Evolutionary conservation across 2,329 filamentous ascomycete genomes (phyloP).

Genomic region (Epichloe festucae): DNA sequence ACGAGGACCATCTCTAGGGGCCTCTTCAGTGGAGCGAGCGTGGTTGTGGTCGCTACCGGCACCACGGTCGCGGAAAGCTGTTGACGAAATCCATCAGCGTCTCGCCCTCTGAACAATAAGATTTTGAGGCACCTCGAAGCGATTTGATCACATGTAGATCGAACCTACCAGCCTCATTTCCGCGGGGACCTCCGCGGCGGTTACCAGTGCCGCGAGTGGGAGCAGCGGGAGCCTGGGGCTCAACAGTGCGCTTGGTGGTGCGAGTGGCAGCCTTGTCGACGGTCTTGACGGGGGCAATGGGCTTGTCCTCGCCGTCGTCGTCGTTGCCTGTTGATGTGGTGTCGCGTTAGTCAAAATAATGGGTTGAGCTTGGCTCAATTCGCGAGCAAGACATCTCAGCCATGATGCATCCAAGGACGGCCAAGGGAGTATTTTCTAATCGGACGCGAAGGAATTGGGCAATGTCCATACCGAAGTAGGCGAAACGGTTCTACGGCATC

Average conservation of each 20-base stretch:
- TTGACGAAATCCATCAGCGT: background rate
- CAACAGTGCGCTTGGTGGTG: slow-evolving; percentile 72
- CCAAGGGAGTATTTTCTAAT: slow-evolving; percentile 6
- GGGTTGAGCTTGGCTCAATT: background rate
- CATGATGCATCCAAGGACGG: background rate
- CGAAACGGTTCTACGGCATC: slow-evolving; percentile 71
- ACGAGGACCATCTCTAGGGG: slow-evolving; percentile 38
- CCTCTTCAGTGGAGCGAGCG: slow-evolving; percentile 62
- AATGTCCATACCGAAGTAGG: slow-evolving; percentile 76
- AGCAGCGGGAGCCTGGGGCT: slow-evolving; percentile 56
- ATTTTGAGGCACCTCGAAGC: background rate
- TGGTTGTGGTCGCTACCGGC: slow-evolving; percentile 76
- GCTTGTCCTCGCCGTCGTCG: slow-evolving; percentile 51
- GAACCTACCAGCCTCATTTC: slow-evolving; percentile 75
- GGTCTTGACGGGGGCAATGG: slow-evolving; percentile 73
- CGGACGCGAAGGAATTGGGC: slow-evolving; percentile 12
- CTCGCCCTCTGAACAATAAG: background rate
- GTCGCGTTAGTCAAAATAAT: slow-evolving; percentile 6
- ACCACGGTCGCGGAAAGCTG: slow-evolving; percentile 82
- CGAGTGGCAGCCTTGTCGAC: slow-evolving; percentile 72
- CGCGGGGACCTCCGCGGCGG: slow-evolving; percentile 48
- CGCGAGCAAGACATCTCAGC: background rate
- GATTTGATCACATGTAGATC: background rate
- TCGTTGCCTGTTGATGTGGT: slow-evolving; percentile 38
- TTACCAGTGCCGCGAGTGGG: slow-evolving; percentile 35